phyloP scores from a whole-genome alignment of 495 filamentous ascomycete genomes.

The Xylaria longipes region DNA sequence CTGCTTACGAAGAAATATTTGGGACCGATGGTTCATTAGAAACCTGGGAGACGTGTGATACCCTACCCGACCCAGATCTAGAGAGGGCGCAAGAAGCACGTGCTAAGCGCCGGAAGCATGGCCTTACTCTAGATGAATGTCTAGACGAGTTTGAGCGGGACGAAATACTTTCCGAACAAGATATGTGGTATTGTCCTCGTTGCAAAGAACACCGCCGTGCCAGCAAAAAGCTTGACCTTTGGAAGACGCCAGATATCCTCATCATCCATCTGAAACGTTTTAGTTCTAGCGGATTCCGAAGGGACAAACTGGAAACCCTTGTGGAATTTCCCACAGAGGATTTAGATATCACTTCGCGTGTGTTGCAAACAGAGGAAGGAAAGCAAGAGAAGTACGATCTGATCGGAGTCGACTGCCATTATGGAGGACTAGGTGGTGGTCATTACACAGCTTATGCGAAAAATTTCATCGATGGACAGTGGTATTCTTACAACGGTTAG shows the following conservation, averaged over 20 bases:
- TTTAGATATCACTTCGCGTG: slow-evolving; percentile 77
- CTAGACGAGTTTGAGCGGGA: slow-evolving; percentile 92
- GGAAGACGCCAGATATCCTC: slow-evolving; percentile 94
- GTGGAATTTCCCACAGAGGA: slow-evolving; percentile 92
- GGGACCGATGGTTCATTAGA: slow-evolving; percentile 53
- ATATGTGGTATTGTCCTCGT: slow-evolving; percentile 94
- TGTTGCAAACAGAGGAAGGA: slow-evolving; percentile 77
- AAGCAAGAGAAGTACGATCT: slow-evolving; percentile 89
- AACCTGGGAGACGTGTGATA: slow-evolving; percentile 59
- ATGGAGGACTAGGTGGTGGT: slow-evolving; percentile 86
- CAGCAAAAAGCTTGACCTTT: slow-evolving; percentile 94
- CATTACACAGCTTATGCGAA: slow-evolving; percentile 95
- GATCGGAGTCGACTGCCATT: slow-evolving; percentile 94
- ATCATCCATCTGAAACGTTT: slow-evolving; percentile 96
- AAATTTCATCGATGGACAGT: slow-evolving; percentile 83
- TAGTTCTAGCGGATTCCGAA: slow-evolving; percentile 72
- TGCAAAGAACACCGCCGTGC: slow-evolving; percentile 93
- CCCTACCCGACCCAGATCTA: slow-evolving; percentile 70
- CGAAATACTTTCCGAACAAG: slow-evolving; percentile 89
- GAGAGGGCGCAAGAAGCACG: slow-evolving; percentile 65
- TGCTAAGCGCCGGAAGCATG: slow-evolving; percentile 67
- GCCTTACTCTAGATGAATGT: slow-evolving; percentile 87
- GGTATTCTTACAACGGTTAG: slow-evolving; percentile 97
- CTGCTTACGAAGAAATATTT: slow-evolving; percentile 74
- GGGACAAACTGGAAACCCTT: slow-evolving; percentile 89